These are phyloP conservation scores for Xerocomellus intermedius DNA, from an alignment of 768 basidiomycete species.

Conservation along the genomic window DNA sequence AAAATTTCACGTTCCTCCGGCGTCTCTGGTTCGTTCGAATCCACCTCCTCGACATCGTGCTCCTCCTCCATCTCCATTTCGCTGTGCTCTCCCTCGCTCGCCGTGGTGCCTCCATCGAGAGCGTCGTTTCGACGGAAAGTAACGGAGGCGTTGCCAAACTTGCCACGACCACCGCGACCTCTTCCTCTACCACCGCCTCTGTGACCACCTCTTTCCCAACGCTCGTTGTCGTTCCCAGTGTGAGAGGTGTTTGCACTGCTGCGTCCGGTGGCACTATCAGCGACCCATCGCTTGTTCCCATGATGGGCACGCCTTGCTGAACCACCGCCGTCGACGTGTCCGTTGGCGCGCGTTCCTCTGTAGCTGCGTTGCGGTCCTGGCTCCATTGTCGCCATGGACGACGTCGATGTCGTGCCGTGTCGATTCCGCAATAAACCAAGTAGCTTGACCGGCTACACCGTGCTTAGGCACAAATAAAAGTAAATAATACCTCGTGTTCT, in stretches of 20 bases:
- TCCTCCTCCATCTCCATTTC: conserved; percentile 30
- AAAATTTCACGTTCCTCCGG: conserved; percentile 65
- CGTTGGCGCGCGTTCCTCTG: conserved; percentile 22
- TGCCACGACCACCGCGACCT: conserved; percentile 36
- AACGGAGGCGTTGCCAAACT: conserved; percentile 42
- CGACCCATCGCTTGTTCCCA: conserved; percentile 64
- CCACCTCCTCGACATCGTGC: conserved; percentile 28
- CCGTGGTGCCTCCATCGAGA: conserved; percentile 30
- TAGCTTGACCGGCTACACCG: too few species aligned
- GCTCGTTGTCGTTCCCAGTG: conserved; percentile 44
- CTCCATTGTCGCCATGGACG: conserved; percentile 27
- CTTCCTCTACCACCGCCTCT: conserved; percentile 51
- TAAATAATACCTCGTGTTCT: too few species aligned
- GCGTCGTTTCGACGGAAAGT: conserved; percentile 31
- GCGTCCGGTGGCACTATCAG: conserved; percentile 37
- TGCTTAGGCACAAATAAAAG: too few species aligned
- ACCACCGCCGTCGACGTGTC: conserved; percentile 18
- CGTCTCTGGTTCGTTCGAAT: conserved; percentile 54
- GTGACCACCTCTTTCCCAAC: conserved; percentile 64
- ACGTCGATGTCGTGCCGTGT: conserved; percentile 4
- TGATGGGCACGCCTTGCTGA: conserved; percentile 33
- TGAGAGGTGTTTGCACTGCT: conserved; percentile 36
- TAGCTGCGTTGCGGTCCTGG: conserved; percentile 18
- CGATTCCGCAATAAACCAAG: neutral
- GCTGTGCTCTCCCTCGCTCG: conserved; percentile 36